These are phyloP conservation scores for Craspedostauros australis DNA, from an alignment of 108 stramenopile genomes.

Conservation along the genomic window DNA sequence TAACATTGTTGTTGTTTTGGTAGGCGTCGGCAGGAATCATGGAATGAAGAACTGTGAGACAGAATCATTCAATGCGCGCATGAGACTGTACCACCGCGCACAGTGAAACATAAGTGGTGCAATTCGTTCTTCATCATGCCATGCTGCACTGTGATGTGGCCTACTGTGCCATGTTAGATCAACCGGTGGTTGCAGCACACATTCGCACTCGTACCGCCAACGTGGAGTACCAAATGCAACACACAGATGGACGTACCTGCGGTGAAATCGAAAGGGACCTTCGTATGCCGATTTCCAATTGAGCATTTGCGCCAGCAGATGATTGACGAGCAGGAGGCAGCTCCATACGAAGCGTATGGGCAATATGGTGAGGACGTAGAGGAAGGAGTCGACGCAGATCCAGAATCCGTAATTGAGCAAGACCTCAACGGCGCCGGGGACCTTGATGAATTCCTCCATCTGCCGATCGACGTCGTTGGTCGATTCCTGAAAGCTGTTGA, in stretches of 20 bases:
- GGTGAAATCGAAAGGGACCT: conserved; percentile 41
- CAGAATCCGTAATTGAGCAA: conserved; percentile 84
- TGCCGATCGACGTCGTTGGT: conserved; percentile 69
- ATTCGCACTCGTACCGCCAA: neutral
- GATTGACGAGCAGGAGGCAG: conserved; percentile 26
- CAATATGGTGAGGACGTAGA: conserved; percentile 88
- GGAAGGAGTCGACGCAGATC: conserved; percentile 90
- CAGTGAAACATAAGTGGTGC: no score
- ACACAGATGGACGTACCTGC: conserved; percentile 27
- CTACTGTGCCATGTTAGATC: no score
- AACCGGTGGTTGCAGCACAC: conserved; percentile 3
- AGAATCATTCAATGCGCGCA: no score
- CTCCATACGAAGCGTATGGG: conserved; percentile 82
- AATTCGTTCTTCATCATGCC: no score
- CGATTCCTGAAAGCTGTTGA: conserved; percentile 49
- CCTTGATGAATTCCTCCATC: conserved; percentile 93
- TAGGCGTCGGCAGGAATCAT: no score
- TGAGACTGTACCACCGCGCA: no score
- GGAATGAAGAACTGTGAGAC: no score
- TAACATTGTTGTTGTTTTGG: no score
- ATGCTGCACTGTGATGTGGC: no score
- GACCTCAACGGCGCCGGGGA: conserved; percentile 85
- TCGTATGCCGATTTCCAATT: conserved; percentile 1
- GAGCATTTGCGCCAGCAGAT: conserved; percentile 9
- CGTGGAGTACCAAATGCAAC: neutral